Evolutionary conservation across 2,329 filamentous ascomycete species (phyloP).

Genomic region (Xylaria sp.): DNA sequence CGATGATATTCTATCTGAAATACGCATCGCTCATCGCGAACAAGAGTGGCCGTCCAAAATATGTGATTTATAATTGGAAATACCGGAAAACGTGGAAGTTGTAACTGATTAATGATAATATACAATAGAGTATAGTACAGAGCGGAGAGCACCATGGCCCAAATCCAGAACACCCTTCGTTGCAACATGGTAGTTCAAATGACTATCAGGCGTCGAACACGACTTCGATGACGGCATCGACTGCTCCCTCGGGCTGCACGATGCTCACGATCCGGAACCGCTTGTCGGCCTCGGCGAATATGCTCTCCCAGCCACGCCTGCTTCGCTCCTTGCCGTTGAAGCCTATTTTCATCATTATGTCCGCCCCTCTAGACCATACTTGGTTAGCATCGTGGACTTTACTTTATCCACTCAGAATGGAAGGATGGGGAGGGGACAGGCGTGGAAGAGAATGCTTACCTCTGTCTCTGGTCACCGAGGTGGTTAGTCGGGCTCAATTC

Average conservation of each 20-base stretch:
- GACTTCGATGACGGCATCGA: slow-evolving; percentile 36
- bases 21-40: too few species aligned
- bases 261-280: slow-evolving; percentile 36
- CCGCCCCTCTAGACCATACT: slow-evolving; percentile 38
- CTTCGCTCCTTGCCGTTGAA: slow-evolving; percentile 40
- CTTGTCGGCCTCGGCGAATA: slow-evolving; percentile 37
- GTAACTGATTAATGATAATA: background rate
- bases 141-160: slow-evolving; percentile 1
- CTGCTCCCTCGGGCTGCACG: slow-evolving; percentile 31
- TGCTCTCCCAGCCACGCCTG: slow-evolving; percentile 32
- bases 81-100: background rate
- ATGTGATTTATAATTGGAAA: too few species aligned
- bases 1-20: too few species aligned
- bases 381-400: background rate
- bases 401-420: background rate
- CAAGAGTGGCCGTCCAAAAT: too few species aligned
- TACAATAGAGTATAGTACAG: slow-evolving; percentile 17
- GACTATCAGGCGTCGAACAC: slow-evolving; percentile 30
- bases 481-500: slow-evolving; percentile 31
- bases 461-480: slow-evolving; percentile 25
- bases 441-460: slow-evolving; percentile 14
- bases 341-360: slow-evolving; percentile 39
- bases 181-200: background rate
- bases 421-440: background rate
- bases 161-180: background rate